Percentiles rank a stretch among this genome's conserved stretches.
Evolutionary conservation across 176 grass and related monocot species (phyloP).

Genomic region (Puccinellia tenuiflora): DNA sequence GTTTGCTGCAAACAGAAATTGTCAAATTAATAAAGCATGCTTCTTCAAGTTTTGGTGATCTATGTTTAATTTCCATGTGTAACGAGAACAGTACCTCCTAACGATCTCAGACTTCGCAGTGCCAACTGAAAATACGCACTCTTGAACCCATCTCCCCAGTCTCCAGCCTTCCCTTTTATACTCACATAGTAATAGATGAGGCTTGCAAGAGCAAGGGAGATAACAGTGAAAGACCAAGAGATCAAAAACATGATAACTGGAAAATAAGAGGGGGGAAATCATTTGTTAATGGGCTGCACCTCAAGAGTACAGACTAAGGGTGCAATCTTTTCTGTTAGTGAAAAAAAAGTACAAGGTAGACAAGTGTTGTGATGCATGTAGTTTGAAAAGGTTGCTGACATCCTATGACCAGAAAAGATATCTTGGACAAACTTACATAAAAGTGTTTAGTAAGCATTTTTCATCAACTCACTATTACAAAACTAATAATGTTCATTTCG

Average conservation of each 20-base stretch:
- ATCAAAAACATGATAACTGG: conserved; percentile 98
- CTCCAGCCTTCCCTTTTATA: conserved; percentile 92
- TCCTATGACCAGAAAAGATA: background rate
- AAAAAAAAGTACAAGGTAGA: background rate
- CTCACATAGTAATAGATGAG: conserved; percentile 97
- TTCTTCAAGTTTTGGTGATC: background rate
- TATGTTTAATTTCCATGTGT: conserved; percentile 1
- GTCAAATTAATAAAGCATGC: background rate
- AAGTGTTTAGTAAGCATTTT: background rate
- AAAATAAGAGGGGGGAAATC: conserved; percentile 1
- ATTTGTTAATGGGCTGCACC: conserved; percentile 1
- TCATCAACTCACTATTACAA: background rate
- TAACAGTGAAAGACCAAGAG: conserved; percentile 88
- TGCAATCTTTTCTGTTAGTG: background rate
- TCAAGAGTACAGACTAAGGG: background rate
- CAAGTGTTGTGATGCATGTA: background rate
- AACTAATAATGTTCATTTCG: background rate
- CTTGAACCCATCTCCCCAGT: conserved; percentile 98
- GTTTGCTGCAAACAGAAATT: conserved; percentile 52
- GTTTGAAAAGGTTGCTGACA: background rate
- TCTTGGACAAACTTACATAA: background rate
- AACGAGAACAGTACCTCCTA: conserved; percentile 69
- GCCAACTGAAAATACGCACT: conserved; percentile 96
- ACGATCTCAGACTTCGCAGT: conserved; percentile 70
- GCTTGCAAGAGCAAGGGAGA: conserved; percentile 87